phyloP scores from a whole-genome alignment of 2,329 filamentous ascomycete species.

The Clarireedia paspali region DNA sequence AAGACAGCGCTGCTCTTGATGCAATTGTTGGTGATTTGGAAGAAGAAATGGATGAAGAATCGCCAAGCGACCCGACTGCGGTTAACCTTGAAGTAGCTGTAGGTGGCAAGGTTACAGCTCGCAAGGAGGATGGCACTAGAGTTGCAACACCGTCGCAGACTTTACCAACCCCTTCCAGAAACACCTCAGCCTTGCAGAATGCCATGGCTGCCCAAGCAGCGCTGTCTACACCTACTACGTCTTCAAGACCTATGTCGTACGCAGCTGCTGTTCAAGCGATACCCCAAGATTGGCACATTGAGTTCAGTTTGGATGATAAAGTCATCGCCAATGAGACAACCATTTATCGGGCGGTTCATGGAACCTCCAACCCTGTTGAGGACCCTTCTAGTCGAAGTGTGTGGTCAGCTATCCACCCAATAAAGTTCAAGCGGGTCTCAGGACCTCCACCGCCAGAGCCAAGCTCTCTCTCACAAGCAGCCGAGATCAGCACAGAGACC shows the following conservation, averaged over 20 bases:
- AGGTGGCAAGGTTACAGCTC: conserved; percentile 80
- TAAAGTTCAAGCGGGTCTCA: conserved; percentile 81
- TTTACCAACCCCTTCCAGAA: conserved; percentile 37
- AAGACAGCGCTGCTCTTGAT: conserved; percentile 62
- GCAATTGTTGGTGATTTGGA: conserved; percentile 88
- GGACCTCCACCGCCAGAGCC: conserved; percentile 74
- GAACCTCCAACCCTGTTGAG: conserved; percentile 44
- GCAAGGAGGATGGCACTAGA: conserved; percentile 83
- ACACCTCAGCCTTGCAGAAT: conserved; percentile 33
- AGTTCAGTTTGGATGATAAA: conserved; percentile 82
- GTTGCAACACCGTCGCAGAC: conserved; percentile 72
- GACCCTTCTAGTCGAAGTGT: conserved; percentile 69
- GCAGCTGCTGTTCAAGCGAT: conserved; percentile 72
- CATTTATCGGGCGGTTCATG: conserved; percentile 86
- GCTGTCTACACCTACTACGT: conserved; percentile 36
- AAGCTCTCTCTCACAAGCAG: conserved; percentile 48
- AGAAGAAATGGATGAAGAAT: conserved; percentile 69
- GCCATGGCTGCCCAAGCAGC: conserved; percentile 28
- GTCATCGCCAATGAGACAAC: conserved; percentile 86
- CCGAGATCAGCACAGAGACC: conserved; percentile 42
- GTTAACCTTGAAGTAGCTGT: conserved; percentile 87
- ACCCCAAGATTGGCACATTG: conserved; percentile 94
- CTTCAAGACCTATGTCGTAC: conserved; percentile 69
- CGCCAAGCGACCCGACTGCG: conserved; percentile 72
- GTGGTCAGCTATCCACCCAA: conserved; percentile 83